These are phyloP conservation scores for Penicillium crustosum DNA, from an alignment of 2,329 filamentous ascomycete genomes.

Conservation along the genomic window DNA sequence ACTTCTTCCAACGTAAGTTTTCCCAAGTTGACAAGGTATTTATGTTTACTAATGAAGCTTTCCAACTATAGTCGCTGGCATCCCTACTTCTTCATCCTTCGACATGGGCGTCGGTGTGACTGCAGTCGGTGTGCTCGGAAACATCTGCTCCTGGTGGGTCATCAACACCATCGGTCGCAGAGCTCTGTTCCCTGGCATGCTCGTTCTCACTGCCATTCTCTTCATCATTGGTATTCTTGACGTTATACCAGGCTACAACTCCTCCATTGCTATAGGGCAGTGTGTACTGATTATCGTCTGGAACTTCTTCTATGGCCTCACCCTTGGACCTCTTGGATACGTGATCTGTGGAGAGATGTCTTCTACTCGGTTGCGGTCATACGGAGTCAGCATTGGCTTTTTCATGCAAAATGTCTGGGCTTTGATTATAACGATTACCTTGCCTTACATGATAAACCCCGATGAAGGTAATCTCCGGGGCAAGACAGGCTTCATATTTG, in stretches of 20 bases:
- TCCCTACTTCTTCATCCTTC: slow-evolving; percentile 11
- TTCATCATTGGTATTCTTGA: slow-evolving; percentile 24
- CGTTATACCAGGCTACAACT: slow-evolving; percentile 5
- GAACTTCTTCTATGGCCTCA: slow-evolving; percentile 12
- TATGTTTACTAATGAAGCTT: not conserved
- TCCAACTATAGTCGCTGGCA: slow-evolving; percentile 1
- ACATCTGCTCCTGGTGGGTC: slow-evolving; percentile 36
- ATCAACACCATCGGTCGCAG: slow-evolving; percentile 36
- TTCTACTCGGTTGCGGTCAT: slow-evolving; percentile 6
- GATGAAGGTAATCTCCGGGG: slow-evolving; percentile 29
- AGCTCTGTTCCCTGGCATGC: slow-evolving; percentile 34
- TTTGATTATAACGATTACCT: slow-evolving; percentile 4
- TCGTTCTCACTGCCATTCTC: slow-evolving; percentile 32
- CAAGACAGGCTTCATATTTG: slow-evolving; percentile 34
- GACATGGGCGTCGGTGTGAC: slow-evolving; percentile 21
- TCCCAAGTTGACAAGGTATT: not conserved
- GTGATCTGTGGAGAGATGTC: slow-evolving; percentile 12
- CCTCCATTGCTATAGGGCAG: slow-evolving; percentile 5
- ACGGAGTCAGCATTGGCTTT: slow-evolving; percentile 7
- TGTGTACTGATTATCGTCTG: slow-evolving; percentile 9
- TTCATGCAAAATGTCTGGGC: slow-evolving; percentile 7
- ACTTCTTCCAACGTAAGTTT: slow-evolving; percentile 10
- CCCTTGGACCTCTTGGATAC: slow-evolving; percentile 11
- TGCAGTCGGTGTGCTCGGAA: slow-evolving; percentile 38
- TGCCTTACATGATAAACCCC: slow-evolving; percentile 14